Conservation (phyloP, 1,284 basidiomycete species). For the Cryptococcus sp. region DNA sequence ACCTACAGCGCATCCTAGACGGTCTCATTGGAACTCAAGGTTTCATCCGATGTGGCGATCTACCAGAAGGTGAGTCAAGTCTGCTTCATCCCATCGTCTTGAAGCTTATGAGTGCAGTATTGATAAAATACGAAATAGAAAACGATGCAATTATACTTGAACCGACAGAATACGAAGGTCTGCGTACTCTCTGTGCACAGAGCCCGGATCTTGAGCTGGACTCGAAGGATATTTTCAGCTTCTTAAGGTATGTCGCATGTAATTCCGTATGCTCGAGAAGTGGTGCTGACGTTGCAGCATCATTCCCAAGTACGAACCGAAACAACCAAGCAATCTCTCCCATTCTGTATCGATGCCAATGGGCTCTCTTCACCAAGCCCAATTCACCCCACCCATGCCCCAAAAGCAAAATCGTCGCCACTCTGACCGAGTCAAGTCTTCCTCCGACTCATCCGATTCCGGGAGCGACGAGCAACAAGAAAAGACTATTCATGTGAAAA, state of each 20-base stretch:
- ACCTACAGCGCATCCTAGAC: conserved; percentile 33
- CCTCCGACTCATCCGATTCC: conserved; percentile 35
- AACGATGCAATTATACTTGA: conserved; percentile 30
- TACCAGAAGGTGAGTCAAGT: conserved; percentile 30
- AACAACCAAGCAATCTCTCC: conserved; percentile 2
- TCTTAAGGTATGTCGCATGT: conserved; percentile 23
- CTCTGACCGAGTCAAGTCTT: conserved; percentile 39
- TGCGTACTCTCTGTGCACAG: conserved; percentile 16
- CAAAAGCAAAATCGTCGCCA: conserved; percentile 16
- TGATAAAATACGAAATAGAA: conserved; percentile 20
- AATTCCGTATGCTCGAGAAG: too few species aligned
- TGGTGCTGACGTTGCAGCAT: not conserved
- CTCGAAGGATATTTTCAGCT: conserved; percentile 30
- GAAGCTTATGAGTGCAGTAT: conserved; percentile 1
- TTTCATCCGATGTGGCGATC: conserved; percentile 25
- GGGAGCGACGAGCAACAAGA: too few species aligned
- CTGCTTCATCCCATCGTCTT: too few species aligned
- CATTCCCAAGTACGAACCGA: not conserved
- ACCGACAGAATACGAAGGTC: conserved; percentile 20
- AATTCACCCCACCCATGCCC: conserved; percentile 17
- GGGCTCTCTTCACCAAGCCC: conserved; percentile 12
- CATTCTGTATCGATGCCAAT: conserved; percentile 21
- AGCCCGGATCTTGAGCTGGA: conserved; percentile 27
- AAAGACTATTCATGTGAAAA: conserved; percentile 22
- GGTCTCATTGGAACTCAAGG: conserved; percentile 27